phyloP scores from a whole-genome alignment of 2,329 filamentous ascomycete genomes.

The Pseudogymnoascus sp. region DNA sequence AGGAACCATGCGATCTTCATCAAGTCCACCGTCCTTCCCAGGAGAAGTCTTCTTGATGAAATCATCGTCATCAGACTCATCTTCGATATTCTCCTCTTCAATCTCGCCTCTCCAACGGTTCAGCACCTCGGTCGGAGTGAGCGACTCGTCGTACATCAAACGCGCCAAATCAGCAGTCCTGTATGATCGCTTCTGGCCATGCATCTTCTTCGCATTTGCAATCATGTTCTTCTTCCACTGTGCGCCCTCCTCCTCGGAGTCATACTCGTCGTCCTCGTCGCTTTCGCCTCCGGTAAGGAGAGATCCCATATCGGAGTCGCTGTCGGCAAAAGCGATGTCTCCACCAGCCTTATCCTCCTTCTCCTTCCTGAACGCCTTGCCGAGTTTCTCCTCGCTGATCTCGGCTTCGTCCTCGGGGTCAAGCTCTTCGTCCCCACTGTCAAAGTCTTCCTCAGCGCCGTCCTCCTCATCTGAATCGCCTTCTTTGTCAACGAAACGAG shows the following conservation, averaged over 20 bases:
- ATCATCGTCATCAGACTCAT: constrained; percentile 48
- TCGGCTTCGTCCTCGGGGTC: constrained; percentile 49
- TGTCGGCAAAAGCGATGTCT: constrained; percentile 87
- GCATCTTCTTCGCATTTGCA: constrained; percentile 65
- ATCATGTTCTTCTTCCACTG: constrained; percentile 86
- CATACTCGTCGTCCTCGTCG: constrained; percentile 37
- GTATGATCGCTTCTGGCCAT: constrained; percentile 64
- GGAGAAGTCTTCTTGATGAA: constrained; percentile 60
- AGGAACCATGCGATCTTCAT: constrained; percentile 74
- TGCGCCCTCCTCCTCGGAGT: constrained; percentile 65
- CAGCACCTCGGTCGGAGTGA: constrained; percentile 69
- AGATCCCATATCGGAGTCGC: constrained; percentile 91
- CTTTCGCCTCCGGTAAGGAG: constrained; percentile 40
- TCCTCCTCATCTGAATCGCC: constrained; percentile 51
- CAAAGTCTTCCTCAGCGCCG: constrained; percentile 45
- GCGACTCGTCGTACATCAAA: constrained; percentile 77
- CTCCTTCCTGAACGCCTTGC: constrained; percentile 52
- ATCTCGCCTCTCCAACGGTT: constrained; percentile 70
- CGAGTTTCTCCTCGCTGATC: constrained; percentile 52
- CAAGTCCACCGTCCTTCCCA: constrained; percentile 60
- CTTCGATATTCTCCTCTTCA: constrained; percentile 47
- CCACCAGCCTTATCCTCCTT: constrained; percentile 50
- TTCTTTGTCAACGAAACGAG: constrained; percentile 53
- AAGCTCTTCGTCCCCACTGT: constrained; percentile 44
- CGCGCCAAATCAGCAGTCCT: constrained; percentile 76